Evolutionary conservation across 805 yeast genomes (phyloP).

Genomic region (Lipomyces sp.): DNA sequence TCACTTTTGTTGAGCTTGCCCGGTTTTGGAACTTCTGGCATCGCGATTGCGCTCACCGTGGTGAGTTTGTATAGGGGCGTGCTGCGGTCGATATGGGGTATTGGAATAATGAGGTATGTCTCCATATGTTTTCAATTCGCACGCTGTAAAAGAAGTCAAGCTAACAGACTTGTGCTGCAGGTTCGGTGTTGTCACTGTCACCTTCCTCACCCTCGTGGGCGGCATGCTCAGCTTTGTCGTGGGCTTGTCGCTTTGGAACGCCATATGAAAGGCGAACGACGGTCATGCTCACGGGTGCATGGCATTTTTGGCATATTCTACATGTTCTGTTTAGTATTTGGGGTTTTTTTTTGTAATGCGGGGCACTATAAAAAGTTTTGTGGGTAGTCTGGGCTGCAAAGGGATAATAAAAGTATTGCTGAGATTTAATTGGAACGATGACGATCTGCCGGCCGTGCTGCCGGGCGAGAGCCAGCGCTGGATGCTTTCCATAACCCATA

Average conservation of each 20-base stretch:
- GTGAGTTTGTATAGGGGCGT: constrained; percentile 23
- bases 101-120: constrained; percentile 25
- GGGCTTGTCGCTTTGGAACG: constrained; percentile 23
- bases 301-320: too few species aligned
- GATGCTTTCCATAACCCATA: too few species aligned
- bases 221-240: constrained; percentile 22
- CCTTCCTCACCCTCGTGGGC: constrained; percentile 25
- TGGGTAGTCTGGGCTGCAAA: too few species aligned
- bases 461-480: too few species aligned
- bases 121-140: not conserved
- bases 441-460: too few species aligned
- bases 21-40: constrained; percentile 6
- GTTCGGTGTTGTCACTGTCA: constrained; percentile 26
- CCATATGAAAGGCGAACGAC: constrained; percentile 13
- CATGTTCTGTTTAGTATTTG: too few species aligned
- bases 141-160: too few species aligned
- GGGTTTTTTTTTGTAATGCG: not conserved
- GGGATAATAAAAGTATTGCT: too few species aligned
- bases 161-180: not conserved
- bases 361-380: too few species aligned
- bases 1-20: constrained; percentile 20
- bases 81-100: constrained; percentile 25
- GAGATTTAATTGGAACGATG: too few species aligned
- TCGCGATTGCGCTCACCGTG: constrained; percentile 5
- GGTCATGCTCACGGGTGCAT: too few species aligned